Evolutionary conservation across 1,139 yeast species (phyloP).

Genomic region (Debaryomyces coudertii): DNA sequence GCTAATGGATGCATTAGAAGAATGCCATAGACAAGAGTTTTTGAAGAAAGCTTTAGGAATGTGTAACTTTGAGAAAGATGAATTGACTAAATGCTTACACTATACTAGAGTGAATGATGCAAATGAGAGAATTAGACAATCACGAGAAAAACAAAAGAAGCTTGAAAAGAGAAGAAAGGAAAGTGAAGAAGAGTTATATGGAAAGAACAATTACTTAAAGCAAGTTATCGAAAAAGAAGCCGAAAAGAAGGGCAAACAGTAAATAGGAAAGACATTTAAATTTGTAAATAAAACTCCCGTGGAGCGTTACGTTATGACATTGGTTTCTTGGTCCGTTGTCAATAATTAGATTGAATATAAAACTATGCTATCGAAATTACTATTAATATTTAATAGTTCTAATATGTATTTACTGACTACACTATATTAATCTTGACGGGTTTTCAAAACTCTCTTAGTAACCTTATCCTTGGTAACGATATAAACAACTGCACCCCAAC

Average conservation of each 20-base stretch:
- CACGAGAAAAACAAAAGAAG: conserved; percentile 58
- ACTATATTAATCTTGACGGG: conserved; percentile 75
- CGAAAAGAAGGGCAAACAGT: conserved; percentile 17
- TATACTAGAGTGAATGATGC: conserved; percentile 73
- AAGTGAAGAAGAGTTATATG: conserved; percentile 76
- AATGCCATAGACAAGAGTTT: conserved; percentile 79
- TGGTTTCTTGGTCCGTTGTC: background rate
- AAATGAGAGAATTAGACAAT: conserved; percentile 59
- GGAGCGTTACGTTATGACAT: background rate
- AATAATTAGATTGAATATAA: background rate
- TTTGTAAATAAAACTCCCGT: conserved; percentile 1
- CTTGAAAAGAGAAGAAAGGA: conserved; percentile 60
- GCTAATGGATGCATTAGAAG: conserved; percentile 84
- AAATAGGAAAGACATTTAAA: background rate
- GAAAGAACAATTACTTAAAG: conserved; percentile 73
- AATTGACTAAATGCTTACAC: conserved; percentile 76
- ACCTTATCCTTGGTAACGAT: conserved; percentile 92
- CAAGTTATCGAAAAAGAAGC: conserved; percentile 56
- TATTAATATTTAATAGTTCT: conserved; percentile 6
- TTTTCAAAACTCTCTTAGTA: conserved; percentile 80
- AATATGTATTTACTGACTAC: conserved; percentile 8
- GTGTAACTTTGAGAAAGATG: conserved; percentile 85
- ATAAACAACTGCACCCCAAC: conserved; percentile 98
- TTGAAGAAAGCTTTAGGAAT: conserved; percentile 76
- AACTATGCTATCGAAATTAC: background rate